phyloP scores from a whole-genome alignment of 2,329 filamentous ascomycete genomes.

The Penicillium griseofulvum region DNA sequence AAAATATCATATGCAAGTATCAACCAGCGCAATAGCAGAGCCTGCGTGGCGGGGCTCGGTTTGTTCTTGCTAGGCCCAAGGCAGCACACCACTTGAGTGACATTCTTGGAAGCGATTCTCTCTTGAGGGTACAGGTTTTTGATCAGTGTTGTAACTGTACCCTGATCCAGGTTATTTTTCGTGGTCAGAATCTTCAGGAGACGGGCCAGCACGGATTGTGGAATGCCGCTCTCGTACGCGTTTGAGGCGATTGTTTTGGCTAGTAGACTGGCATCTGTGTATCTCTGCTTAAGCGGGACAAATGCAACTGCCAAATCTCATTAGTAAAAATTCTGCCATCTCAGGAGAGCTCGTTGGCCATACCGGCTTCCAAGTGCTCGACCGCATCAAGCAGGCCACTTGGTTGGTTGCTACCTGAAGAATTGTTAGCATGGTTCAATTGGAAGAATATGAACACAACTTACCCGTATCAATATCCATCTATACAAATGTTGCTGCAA shows the following conservation, averaged over 20 bases:
- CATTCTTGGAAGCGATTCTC: conserved; percentile 58
- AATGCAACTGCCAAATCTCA: conserved; percentile 30
- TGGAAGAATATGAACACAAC: background rate
- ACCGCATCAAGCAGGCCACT: conserved; percentile 33
- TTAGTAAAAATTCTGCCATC: background rate
- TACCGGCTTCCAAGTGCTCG: conserved; percentile 41
- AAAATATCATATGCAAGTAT: conserved; percentile 71
- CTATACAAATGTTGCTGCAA: background rate
- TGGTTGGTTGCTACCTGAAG: conserved; percentile 12
- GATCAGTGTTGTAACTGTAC: conserved; percentile 65
- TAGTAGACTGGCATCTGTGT: conserved; percentile 59
- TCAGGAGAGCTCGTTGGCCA: background rate
- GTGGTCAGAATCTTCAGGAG: conserved; percentile 66
- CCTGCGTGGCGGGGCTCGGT: conserved; percentile 68
- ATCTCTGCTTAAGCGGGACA: conserved; percentile 63
- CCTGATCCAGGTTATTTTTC: conserved; percentile 71
- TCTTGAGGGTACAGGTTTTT: conserved; percentile 74
- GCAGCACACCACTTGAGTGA: conserved; percentile 66
- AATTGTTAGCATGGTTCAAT: conserved; percentile 1
- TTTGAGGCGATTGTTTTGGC: conserved; percentile 62
- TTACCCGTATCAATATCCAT: conserved; percentile 11
- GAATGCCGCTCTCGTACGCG: conserved; percentile 67
- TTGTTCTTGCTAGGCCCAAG: conserved; percentile 77
- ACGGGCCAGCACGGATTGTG: conserved; percentile 57
- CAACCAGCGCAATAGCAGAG: conserved; percentile 72